Base-by-base conservation (phyloP, 768 basidiomycete species). In the Lentinula guzmanii region DNA sequence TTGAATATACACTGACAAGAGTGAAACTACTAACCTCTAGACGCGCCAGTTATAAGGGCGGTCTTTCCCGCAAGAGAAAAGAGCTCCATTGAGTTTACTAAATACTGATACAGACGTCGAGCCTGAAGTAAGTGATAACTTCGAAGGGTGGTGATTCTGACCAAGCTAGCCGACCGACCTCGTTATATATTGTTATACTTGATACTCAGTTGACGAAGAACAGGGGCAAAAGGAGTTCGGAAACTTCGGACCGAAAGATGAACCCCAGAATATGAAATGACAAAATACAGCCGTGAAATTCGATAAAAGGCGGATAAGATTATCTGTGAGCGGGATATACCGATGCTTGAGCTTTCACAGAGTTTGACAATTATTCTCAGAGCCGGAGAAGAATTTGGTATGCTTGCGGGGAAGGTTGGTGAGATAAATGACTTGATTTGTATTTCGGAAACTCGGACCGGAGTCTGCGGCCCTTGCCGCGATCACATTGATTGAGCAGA, bases 21-120 rank as follows among this genome's bases (percentile, higher is more conserved):
- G 73, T 75, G 63, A 35, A n/a, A 13, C 6, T 51, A 13, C 13
- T 39, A 71, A 89, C 90, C 91, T 72, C 91, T 79, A 24, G 89
- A 85, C 35, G 86, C 89, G 63, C 91, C 91, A 42, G 92, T 93
- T 68, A 94, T 82, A 73, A 93, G 85, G 39, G 82, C 89, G 61
- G 82, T 87, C 69, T 86, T 78, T 61, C 85, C 84, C 2, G 73
- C 70, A 68, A 94, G 83, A 61, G 82, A 81, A 74, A 93, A 93
- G 54, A 94, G 82, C 41, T 78, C 72, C 63, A 73, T 52, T 52
- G 37, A 13, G 37, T 39, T 39, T 15, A 24, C 4, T 52, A 78
- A 62, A 78, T 76, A 68, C 85, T 81, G 50, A 50, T 41, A 28
- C 7, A 35, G 15, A n/a, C 31, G 15, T 34, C 21, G 35, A 41